Evolutionary conservation across 768 basidiomycete genomes (phyloP).

Genomic region (Auricularia sp.): DNA sequence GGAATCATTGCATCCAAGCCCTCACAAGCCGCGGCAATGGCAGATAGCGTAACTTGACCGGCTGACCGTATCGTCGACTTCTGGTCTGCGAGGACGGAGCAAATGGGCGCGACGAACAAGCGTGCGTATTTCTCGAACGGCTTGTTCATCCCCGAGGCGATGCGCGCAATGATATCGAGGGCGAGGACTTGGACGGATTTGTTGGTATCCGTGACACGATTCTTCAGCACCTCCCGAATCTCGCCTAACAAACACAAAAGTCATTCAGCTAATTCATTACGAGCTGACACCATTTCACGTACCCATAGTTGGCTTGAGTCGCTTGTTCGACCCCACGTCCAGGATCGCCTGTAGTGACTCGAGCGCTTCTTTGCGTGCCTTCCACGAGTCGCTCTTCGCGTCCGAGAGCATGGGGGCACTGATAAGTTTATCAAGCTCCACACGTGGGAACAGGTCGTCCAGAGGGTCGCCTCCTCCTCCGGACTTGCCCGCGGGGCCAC

Average conservation of each 20-base stretch:
- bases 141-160: constrained; percentile 91
- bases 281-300: constrained; percentile 14
- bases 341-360: constrained; percentile 74
- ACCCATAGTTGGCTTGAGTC: constrained; percentile 87
- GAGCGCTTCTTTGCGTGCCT: constrained; percentile 89
- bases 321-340: constrained; percentile 86
- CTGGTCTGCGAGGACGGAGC: constrained; percentile 83
- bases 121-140: constrained; percentile 86
- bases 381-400: constrained; percentile 91
- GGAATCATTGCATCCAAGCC: constrained; percentile 73
- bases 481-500: constrained; percentile 32
- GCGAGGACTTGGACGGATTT: constrained; percentile 87
- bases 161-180: constrained; percentile 79
- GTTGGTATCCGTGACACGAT: constrained; percentile 83
- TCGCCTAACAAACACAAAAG: constrained; percentile 49
- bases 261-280: neutral
- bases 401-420: constrained; percentile 75
- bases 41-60: constrained; percentile 65
- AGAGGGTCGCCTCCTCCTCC: constrained; percentile 50
- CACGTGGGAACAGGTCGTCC: constrained; percentile 91
- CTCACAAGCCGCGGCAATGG: constrained; percentile 77
- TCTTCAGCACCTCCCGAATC: constrained; percentile 80
- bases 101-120: constrained; percentile 64
- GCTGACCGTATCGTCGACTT: constrained; percentile 77
- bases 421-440: constrained; percentile 81